Base-by-base conservation (phyloP, 176 grass and related monocot species). In the Thalia dealbata region DNA sequence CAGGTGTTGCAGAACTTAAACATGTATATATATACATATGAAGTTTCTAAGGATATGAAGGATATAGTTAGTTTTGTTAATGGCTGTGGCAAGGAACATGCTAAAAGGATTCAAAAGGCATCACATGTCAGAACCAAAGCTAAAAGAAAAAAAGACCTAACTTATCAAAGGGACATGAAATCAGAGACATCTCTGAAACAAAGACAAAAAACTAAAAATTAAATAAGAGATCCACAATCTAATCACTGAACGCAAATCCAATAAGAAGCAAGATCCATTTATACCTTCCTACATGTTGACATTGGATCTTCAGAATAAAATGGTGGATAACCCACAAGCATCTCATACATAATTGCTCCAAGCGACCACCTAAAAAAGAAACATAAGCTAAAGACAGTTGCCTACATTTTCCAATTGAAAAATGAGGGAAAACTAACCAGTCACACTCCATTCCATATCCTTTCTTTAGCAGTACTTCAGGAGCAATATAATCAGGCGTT, bases 381-480 rank as follows among this genome's bases (percentile, higher is more conserved):
- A 19, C 3, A 41, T 28, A 46, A 26, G 19, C 46, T 46, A n/a
- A 64, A n/a, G 13, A 75, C 24, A 45, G 15, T 28, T 38, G 10
- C 3, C n/a, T 28, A 63, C 15, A 75, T 15, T 38, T 16, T 18
- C 19, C 27, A 60, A 25, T 70, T 1, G 16, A 21, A 28, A 72
- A 72, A 52, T 11, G 13, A 11, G 63, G 23, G 22, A 16, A 58
- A 75, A 15, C 58, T 75, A 46, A 75, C 73, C 73, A 75, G 14
- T 75, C 73, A 75, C 73, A 75, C 73, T 75, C 73, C 73, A 75
- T 75, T 63, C 73, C 73, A 43, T 75, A 75, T 75, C 73, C 73
- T 75, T 75, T 75, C 73, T 75, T 75, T 26, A 75, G 23, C 8
- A 75, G 38, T 43, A 75, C 73, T 63, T 75, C 73, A 3, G 73